Evolutionary conservation across 2,329 filamentous ascomycete genomes (phyloP).

Genomic region (Xylariaceae sp.): DNA sequence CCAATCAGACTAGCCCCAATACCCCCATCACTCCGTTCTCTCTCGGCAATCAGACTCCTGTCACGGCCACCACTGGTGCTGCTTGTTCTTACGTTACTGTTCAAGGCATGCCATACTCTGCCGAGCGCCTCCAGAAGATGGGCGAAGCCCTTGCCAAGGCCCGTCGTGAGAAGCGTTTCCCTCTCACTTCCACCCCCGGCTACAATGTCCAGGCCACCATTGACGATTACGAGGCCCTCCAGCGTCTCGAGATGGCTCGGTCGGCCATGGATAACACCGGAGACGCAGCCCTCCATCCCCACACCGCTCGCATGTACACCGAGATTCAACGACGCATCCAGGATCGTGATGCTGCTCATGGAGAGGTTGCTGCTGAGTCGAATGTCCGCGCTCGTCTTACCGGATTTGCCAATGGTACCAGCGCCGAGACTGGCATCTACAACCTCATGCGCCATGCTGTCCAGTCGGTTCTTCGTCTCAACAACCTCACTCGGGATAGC

Average conservation of each 20-base stretch:
- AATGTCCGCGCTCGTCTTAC: constrained; percentile 21
- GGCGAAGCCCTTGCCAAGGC: constrained; percentile 26
- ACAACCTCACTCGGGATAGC: constrained; percentile 40
- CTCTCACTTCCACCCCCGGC: constrained; percentile 25
- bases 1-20: background rate
- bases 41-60: background rate
- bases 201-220: constrained; percentile 25
- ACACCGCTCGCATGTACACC: constrained; percentile 22
- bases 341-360: constrained; percentile 31
- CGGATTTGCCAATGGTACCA: constrained; percentile 22
- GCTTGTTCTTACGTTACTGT: constrained; percentile 2
- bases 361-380: constrained; percentile 17
- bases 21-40: background rate
- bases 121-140: constrained; percentile 29
- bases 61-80: background rate
- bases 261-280: constrained; percentile 16
- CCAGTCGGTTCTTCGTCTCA: constrained; percentile 25
- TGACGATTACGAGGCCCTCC: constrained; percentile 31
- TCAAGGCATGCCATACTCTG: constrained; percentile 7
- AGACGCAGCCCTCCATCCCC: constrained; percentile 17
- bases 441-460: constrained; percentile 27
- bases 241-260: constrained; percentile 22
- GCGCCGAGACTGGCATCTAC: constrained; percentile 24
- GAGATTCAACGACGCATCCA: constrained; percentile 32
- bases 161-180: constrained; percentile 30